Percentiles rank a stretch among this genome's conserved stretches.
Evolutionary conservation across 345 rosid genomes (phyloP).

Genomic region (Rubroshorea leprosula): DNA sequence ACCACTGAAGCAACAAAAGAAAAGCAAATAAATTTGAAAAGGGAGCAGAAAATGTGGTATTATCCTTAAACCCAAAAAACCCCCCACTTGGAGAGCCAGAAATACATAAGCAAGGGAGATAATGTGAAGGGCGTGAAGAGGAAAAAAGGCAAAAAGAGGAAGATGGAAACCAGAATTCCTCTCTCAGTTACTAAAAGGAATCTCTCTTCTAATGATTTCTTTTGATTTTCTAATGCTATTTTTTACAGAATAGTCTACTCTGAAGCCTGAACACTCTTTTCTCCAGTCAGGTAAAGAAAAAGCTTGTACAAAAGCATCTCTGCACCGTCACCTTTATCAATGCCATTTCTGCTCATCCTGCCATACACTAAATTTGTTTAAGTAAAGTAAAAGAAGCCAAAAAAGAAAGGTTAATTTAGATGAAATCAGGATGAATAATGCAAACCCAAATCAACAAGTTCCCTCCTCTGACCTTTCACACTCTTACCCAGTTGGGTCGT

Average conservation of each 20-base stretch:
- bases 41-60: not conserved
- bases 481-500: too few species aligned
- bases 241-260: not conserved
- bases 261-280: constrained; percentile 12
- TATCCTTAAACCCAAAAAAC: constrained; percentile 4
- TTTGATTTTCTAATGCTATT: constrained; percentile 2
- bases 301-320: constrained; percentile 32
- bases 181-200: constrained; percentile 25
- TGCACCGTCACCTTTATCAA: constrained; percentile 29
- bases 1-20: constrained; percentile 7
- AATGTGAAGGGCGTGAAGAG: constrained; percentile 16
- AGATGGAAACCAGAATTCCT: constrained; percentile 20
- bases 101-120: constrained; percentile 14
- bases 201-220: constrained; percentile 23
- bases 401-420: not conserved
- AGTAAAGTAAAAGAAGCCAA: not conserved
- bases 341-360: not conserved
- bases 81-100: constrained; percentile 25
- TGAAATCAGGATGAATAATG: constrained; percentile 12
- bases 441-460: not conserved
- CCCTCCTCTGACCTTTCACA: not conserved
- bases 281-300: constrained; percentile 37
- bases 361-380: not conserved
- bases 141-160: constrained; percentile 16
- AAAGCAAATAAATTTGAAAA: not conserved